Base-by-base conservation (phyloP, 768 basidiomycete species). In the Hericium coralloides region DNA sequence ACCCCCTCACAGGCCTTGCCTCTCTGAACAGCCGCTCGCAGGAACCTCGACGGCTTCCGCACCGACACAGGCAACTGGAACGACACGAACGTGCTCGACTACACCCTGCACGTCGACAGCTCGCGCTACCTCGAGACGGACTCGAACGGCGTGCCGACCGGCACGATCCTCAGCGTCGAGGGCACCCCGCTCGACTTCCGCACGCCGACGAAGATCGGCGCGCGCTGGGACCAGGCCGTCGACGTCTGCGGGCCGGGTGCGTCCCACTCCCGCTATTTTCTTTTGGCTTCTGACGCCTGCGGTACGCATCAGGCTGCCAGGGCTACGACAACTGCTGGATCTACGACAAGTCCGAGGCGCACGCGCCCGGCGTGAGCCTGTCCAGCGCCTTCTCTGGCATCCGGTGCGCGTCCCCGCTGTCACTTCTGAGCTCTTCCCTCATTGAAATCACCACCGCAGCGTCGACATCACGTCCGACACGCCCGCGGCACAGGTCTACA, bases 31-130 rank as follows among this genome's bases (percentile, higher is more conserved):
- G n/a, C 9, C 15, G 18, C 20, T 17, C 18, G n/a, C 47, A 78
- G 77, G 76, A 81, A 81, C 59, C 68, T 81, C 14, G 78, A 81
- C 58, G 79, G 76, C 2, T 81, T 78, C 67, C 73, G 20, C 20
- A 53, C 52, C 31, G 38, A 53, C 52, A 39, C 38, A 18, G 36
- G 31, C 15, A 53, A 53, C 52, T 53, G 52, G 52, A 53, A 39
- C 38, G 20, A 17, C 9, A 37, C 52, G 9, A 20, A 39, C n/a
- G 38, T 53, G 20, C 38, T 53, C 37, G 20, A 53, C 38, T 25
- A 53, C 52, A 53, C 52, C 17, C 20, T 53, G 6, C 74, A 74
- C 55, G 68, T 77, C 52, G 62, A 66, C 25, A 61, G 74, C 2
- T 74, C 75, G 12, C 65, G 66, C 47, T 70, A 74, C 45, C 68